phyloP scores from a whole-genome alignment of 495 filamentous ascomycete species.

The Penicillium alfredii region DNA sequence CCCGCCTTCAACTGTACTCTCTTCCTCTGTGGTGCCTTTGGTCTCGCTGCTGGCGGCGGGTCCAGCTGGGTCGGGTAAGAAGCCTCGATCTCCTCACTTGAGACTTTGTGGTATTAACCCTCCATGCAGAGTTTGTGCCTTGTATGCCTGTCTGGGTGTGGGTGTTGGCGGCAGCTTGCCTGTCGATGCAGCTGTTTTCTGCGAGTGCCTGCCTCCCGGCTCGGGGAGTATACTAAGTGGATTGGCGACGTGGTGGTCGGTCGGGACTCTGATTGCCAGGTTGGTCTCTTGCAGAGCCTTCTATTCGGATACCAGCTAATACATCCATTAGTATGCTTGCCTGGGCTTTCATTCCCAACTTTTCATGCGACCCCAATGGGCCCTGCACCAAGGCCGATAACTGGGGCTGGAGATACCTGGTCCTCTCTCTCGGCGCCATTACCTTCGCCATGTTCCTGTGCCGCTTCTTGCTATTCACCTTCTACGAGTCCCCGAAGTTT shows the following conservation, averaged over 20 bases:
- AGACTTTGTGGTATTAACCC: constrained; percentile 1
- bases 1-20: constrained; percentile 48
- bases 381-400: constrained; percentile 52
- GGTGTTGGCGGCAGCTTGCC: constrained; percentile 49
- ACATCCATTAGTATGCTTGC: constrained; percentile 32
- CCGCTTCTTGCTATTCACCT: constrained; percentile 48
- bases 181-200: constrained; percentile 44
- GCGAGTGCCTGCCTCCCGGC: constrained; percentile 47
- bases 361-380: constrained; percentile 21
- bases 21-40: constrained; percentile 43
- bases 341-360: constrained; percentile 48
- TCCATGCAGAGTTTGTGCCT: constrained; percentile 21
- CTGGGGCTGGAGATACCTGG: constrained; percentile 72
- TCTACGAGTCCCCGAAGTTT: constrained; percentile 68
- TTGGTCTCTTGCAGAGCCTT: constrained; percentile 6
- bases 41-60: constrained; percentile 38
- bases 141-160: constrained; percentile 40
- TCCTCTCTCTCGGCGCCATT: constrained; percentile 58
- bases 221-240: constrained; percentile 43
- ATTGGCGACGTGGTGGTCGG: constrained; percentile 48
- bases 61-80: constrained; percentile 38
- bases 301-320: constrained; percentile 21
- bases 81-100: neutral
- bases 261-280: constrained; percentile 44
- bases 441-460: constrained; percentile 57